phyloP scores from a whole-genome alignment of 164 flowering plant species.

The Taxillus chinensis region DNA sequence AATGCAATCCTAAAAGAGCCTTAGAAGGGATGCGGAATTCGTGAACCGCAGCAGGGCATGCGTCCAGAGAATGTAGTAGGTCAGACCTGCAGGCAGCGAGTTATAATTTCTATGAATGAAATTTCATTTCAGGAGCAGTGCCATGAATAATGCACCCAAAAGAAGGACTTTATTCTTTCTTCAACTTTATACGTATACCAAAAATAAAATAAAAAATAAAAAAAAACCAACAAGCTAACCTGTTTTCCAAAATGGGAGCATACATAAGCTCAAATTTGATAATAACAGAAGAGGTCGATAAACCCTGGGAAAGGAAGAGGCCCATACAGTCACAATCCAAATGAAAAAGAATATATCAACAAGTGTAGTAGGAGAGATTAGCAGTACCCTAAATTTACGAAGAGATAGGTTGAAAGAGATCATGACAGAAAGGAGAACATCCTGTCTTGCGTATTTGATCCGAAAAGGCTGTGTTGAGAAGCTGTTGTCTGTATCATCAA shows the following conservation, averaged over 20 bases:
- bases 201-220: background rate
- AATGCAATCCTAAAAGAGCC: constrained; percentile 90
- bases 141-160: background rate
- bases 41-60: constrained; percentile 69
- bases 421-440: constrained; percentile 79
- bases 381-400: constrained; percentile 43
- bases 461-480: constrained; percentile 90
- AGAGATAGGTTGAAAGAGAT: constrained; percentile 70
- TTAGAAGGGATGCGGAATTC: constrained; percentile 94
- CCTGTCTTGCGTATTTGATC: constrained; percentile 95
- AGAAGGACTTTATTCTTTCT: background rate
- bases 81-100: constrained; percentile 34
- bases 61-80: constrained; percentile 44
- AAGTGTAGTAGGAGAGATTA: constrained; percentile 7
- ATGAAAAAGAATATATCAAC: background rate
- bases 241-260: constrained; percentile 54
- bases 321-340: background rate
- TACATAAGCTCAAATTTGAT: constrained; percentile 92
- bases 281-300: constrained; percentile 60
- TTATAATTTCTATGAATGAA: constrained; percentile 1
- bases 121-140: too few relatives aligned
- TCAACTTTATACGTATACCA: background rate
- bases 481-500: constrained; percentile 86
- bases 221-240: constrained; percentile 30
- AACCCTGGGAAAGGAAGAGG: constrained; percentile 37